Conservation (phyloP, 768 basidiomycete species). For the Boletus coccyginus region DNA sequence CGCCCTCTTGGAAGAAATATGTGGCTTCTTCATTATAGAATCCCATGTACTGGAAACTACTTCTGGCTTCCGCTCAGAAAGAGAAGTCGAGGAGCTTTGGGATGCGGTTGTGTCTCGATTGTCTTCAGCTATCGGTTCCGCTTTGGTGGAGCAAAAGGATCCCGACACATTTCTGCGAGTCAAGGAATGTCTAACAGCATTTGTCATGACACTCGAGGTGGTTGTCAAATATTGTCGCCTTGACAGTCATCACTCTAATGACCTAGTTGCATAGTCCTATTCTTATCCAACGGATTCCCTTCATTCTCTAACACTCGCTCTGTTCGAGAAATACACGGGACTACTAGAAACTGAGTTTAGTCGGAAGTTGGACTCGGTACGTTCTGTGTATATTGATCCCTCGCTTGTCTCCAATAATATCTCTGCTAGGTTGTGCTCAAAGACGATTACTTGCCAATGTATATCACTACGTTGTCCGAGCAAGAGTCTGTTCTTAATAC, state of each 20-base stretch:
- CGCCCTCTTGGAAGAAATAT: conserved; percentile 86
- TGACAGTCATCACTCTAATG: not conserved
- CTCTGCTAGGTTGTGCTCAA: conserved; percentile 66
- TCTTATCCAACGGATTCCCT: conserved; percentile 82
- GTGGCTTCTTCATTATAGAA: conserved; percentile 98
- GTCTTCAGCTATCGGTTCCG: conserved; percentile 67
- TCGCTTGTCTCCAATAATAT: not conserved
- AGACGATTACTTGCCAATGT: conserved; percentile 91
- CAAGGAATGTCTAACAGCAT: conserved; percentile 81
- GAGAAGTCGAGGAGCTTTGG: conserved; percentile 95
- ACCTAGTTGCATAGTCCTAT: conserved; percentile 57
- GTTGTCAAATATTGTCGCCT: conserved; percentile 8
- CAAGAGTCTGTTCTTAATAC: conserved; percentile 71
- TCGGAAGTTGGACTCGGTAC: conserved; percentile 75
- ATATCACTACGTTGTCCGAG: conserved; percentile 56
- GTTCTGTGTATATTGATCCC: conserved; percentile 16
- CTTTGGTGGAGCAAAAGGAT: conserved; percentile 70
- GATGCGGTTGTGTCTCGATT: conserved; percentile 77
- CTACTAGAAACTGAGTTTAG: conserved; percentile 82
- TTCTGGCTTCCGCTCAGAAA: conserved; percentile 82
- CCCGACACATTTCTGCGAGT: conserved; percentile 78
- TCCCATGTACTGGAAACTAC: conserved; percentile 88
- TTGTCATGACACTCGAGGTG: conserved; percentile 92
- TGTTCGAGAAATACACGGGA: conserved; percentile 88
- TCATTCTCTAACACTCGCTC: conserved; percentile 76